phyloP scores from a whole-genome alignment of 1,139 yeast species.

The Saccharomycopsis hybrid region DNA sequence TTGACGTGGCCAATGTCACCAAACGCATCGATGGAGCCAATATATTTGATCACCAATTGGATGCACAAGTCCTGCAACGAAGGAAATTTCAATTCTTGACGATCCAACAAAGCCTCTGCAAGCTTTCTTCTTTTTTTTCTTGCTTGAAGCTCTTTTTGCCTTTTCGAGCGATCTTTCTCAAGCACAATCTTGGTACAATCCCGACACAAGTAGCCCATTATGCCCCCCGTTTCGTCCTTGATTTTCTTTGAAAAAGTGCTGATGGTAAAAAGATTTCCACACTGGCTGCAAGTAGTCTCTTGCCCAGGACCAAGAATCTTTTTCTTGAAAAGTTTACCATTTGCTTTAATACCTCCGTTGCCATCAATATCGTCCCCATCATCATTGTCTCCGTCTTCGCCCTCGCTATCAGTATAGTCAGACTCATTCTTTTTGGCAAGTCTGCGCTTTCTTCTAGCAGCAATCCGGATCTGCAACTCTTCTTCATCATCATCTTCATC shows the following conservation, averaged over 20 bases:
- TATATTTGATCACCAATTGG: constrained; percentile 59
- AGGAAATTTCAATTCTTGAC: constrained; percentile 56
- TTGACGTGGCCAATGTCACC: constrained; percentile 73
- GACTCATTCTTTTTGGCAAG: constrained; percentile 29
- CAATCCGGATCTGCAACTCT: constrained; percentile 36
- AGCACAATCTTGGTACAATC: constrained; percentile 44
- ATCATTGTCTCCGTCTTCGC: constrained; percentile 30
- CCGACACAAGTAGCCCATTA: constrained; percentile 57
- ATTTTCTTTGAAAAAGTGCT: constrained; percentile 59
- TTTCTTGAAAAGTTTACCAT: constrained; percentile 12
- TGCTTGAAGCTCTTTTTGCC: constrained; percentile 52
- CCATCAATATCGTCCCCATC: constrained; percentile 27
- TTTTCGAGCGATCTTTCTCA: constrained; percentile 38
- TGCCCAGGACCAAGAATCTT: constrained; percentile 36
- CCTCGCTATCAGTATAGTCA: constrained; percentile 32
- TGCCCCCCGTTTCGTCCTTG: constrained; percentile 36
- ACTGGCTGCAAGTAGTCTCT: constrained; percentile 49
- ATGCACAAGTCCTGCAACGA: constrained; percentile 80
- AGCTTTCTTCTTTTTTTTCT: constrained; percentile 68
- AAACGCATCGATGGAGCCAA: constrained; percentile 67
- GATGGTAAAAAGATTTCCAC: constrained; percentile 50
- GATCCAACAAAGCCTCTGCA: constrained; percentile 79
- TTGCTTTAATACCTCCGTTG: not conserved
- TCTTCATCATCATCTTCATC: constrained; percentile 28
- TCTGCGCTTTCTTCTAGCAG: constrained; percentile 34